Base-by-base conservation (phyloP, 495 filamentous ascomycete genomes). In the Articulospora tetracladia region DNA sequence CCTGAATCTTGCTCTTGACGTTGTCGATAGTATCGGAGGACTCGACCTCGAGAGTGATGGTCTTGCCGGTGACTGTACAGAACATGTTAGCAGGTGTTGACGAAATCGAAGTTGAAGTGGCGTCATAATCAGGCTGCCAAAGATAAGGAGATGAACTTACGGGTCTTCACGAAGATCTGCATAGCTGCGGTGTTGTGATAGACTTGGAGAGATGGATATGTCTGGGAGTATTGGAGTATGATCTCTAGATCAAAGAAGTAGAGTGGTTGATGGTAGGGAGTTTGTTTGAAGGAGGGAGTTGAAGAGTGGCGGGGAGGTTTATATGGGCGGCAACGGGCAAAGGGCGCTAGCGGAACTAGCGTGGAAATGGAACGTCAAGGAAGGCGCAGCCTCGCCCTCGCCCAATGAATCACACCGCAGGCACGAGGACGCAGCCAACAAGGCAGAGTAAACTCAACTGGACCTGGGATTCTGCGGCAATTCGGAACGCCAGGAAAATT, bases 1-100 rank as follows among this genome's bases (percentile, higher is more conserved):
- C 93, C 76, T 98, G 93, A 55, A 98, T 98, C 88, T 98, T 98
- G 60, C 83, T 83, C 88, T 98, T 98, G 67, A 98, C 93, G 69
- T 97, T 98, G 81, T 98, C 94, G 80, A 98, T 97, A 62, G 93
- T 97, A 69, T 98, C 93, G 60, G 87, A 92, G 59, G 91, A 96
- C 83, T 98, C 93, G 20, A 98, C 94, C 90, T 98, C 93, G 70
- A 98, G 86, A 68, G 93, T 98, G 83, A 98, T 98, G 80, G 93
- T 98, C 90, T 98, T 98, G 74, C 93, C 93, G 56, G 93, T 98
- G 65, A 97, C 86, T 84, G 55, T 19, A 30, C 19, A 34, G 55
- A 34, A n/a, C 3, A 44, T 63, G 71, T 74, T 64, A 77, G 66
- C 36, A 62, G 36, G 36, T 51, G 27, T 15, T 68, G 67, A 32